Base-by-base conservation (phyloP, 2,329 filamentous ascomycete genomes). In the Herpotrichia juniperi region DNA sequence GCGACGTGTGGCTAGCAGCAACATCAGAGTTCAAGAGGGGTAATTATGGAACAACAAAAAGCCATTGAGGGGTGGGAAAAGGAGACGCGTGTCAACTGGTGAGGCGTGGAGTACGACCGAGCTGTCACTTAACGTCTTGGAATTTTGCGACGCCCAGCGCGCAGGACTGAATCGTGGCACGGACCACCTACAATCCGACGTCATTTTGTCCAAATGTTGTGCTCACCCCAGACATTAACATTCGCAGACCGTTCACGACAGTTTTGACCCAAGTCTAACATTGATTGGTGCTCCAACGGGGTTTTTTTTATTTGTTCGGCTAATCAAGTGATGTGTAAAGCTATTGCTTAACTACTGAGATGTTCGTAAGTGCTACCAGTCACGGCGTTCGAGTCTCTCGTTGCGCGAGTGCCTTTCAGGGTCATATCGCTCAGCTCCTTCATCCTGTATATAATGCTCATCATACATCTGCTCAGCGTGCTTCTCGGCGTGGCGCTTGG, bases 391-490 rank as follows among this genome's bases (percentile, higher is more conserved):
- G 40, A 72, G 64, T 16, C 55, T 50, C 56, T 69, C 45, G 5
- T 67, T 76, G 14, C 72, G 71, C 17, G 58, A 62, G 45, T 75
- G 72, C 59, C 76, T 68, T 62, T 76, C 73, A 14, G 78, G 78
- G 56, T 79, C 69, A 61, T 79, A 81, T 66, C 79, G 69, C 54
- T 78, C 75, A 19, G 77, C 71, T 10, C 68, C 62, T 12, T 74
- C 68, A 54, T 61, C 54, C 17, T 69, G 49, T 32, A 75, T 68
- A 59, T 81, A 81, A 56, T 81, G 78, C 58, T 80, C 73, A 51
- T 80, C 77, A 59, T 81, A 81, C 70, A 81, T 73, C 11, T 64
- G 56, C 68, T 79, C 74, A 12, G 77, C 74, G 28, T 74, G 68
- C 51, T 70, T 46, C 64, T 74, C 71, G 3, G 79, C 79, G 35